Conservation (phyloP, 2,329 filamentous ascomycete genomes). For the Xylariaceae sp. region DNA sequence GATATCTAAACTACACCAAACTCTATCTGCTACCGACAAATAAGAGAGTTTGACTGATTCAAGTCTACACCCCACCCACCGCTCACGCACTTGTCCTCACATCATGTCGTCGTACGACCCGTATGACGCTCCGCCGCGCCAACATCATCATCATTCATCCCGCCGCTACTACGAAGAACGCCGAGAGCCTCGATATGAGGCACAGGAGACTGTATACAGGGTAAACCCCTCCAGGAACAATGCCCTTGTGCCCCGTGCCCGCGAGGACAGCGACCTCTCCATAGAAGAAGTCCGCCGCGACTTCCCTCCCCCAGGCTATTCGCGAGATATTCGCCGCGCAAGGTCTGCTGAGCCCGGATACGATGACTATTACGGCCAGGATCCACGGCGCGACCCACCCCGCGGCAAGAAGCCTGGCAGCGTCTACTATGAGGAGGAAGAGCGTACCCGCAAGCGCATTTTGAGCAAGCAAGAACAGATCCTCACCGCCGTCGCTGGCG, state of each 20-base stretch:
- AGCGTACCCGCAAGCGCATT: constrained; percentile 46
- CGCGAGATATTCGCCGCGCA: constrained; percentile 53
- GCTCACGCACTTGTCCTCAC: background rate
- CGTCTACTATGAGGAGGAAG: constrained; percentile 56
- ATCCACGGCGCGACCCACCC: constrained; percentile 34
- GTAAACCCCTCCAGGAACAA: constrained; percentile 38
- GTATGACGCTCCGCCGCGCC: constrained; percentile 44
- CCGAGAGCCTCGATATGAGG: constrained; percentile 49
- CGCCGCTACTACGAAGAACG: constrained; percentile 51
- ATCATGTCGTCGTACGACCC: constrained; percentile 50
- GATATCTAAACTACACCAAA: constrained; percentile 5
- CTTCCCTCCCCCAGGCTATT: constrained; percentile 68
- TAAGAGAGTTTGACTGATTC: constrained; percentile 5
- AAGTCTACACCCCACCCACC: background rate
- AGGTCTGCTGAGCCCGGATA: constrained; percentile 60
- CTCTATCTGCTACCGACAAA: constrained; percentile 1
- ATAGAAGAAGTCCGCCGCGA: constrained; percentile 82
- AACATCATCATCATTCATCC: constrained; percentile 34
- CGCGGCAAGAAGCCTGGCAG: constrained; percentile 48
- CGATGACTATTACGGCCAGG: constrained; percentile 49
- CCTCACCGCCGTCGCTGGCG: constrained; percentile 61
- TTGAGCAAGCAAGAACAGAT: constrained; percentile 63
- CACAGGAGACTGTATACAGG: constrained; percentile 44
- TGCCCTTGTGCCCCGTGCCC: constrained; percentile 54
- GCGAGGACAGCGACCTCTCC: constrained; percentile 70